Evolutionary conservation across 2,329 filamentous ascomycete species (phyloP), one percentile per base, ranked within the genome.

Genomic region (Pleoardoris graminearum): DNA sequence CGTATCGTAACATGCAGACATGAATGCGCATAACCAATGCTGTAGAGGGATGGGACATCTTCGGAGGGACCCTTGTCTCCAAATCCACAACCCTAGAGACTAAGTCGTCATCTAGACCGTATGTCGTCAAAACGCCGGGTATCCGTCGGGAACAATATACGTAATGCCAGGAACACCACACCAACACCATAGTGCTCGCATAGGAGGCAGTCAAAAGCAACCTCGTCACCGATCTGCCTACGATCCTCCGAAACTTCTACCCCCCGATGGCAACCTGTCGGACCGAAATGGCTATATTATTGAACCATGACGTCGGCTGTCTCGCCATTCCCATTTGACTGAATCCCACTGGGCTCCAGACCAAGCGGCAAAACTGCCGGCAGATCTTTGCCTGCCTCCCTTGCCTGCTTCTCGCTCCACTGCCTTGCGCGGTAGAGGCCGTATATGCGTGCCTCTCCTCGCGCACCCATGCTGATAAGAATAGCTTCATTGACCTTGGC

Each of bases 401-500:
- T 59, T 8, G 84, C 86, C 48, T 81, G 81, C 16, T 80, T 79
- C 73, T 97, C 93, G 8, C 90, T 87, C 91, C 93, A 99, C 0
- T 87, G 85, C 51, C 93, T 84, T 68, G 96, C 82, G 66, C 87
- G 87, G 35, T 96, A 86, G 3, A 99, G 80, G 58, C 89, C 85
- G 50, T 89, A 83, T 59, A 99, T 90, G 22, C 90, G 88, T 11
- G 92, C 88, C 71, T 96, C 90, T 55, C 87, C 84, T 56, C 86
- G 82, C 61, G 85, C 80, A 19, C 87, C 87, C 68, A 92, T 87
- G 45, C 82, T 85, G 50, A 83, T 80, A 22, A 97, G 77, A 48
- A 99, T 91, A 10, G 91, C 90, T 73, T 91, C 87, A 69, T 99
- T 99, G 48, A 99, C 94, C 62, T 83, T 83, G 55, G 87, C 86